phyloP scores from a whole-genome alignment of 2,329 filamentous ascomycete genomes.

The Trichoderma cornu-damae region DNA sequence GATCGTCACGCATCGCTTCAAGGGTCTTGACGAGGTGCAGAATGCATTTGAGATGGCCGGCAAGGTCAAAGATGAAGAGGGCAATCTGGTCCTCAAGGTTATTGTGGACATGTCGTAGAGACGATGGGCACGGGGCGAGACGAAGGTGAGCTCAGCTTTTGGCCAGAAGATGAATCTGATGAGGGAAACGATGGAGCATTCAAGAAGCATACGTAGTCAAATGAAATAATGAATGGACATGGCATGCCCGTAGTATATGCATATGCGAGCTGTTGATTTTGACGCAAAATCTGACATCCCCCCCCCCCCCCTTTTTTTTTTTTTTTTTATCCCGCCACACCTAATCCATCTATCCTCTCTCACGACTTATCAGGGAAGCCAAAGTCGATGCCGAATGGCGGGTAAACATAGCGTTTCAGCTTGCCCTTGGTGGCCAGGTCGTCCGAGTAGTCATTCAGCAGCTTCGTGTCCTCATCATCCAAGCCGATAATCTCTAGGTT shows the following conservation, averaged over 20 bases:
- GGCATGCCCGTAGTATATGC: not conserved
- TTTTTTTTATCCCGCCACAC: no score
- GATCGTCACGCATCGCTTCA: slow-evolving; percentile 66
- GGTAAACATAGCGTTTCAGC: slow-evolving; percentile 60
- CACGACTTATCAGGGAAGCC: slow-evolving; percentile 65
- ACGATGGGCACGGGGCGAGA: no score
- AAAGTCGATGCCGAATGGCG: slow-evolving; percentile 63
- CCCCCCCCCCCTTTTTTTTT: no score
- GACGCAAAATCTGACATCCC: no score
- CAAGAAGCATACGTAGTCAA: not conserved
- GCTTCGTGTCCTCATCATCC: slow-evolving; percentile 55
- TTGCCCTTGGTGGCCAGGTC: slow-evolving; percentile 46
- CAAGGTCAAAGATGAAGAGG: slow-evolving; percentile 62
- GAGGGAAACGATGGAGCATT: not conserved
- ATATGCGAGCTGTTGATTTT: not conserved
- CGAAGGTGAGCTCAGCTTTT: no score
- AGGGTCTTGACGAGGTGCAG: slow-evolving; percentile 57
- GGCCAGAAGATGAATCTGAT: not conserved
- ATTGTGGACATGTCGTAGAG: slow-evolving; percentile 49
- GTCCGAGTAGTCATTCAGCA: slow-evolving; percentile 53
- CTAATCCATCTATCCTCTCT: not conserved
- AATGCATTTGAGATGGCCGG: slow-evolving; percentile 69
- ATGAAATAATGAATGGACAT: not conserved
- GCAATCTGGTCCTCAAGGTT: slow-evolving; percentile 70
- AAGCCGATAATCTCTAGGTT: slow-evolving; percentile 64